These are phyloP conservation scores for Euphorbia tirucalli DNA, from an alignment of 345 rosid genomes.

Conservation along the genomic window DNA sequence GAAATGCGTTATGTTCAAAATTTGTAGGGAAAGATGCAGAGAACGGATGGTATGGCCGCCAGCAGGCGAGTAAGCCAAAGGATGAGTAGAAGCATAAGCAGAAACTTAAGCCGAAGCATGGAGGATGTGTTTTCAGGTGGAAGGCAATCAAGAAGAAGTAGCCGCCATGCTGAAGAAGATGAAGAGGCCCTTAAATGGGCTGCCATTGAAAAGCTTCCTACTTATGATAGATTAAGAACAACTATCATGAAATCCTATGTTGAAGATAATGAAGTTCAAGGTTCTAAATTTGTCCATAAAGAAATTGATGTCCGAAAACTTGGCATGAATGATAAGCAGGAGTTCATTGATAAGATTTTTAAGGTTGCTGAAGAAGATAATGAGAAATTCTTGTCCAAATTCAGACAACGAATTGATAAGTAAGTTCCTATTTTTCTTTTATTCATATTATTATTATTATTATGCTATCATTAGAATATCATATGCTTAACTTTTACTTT, in stretches of 20 bases:
- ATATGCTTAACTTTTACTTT: not conserved
- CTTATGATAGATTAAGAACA: conserved; percentile 73
- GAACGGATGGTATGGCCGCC: conserved; percentile 37
- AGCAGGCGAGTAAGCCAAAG: conserved; percentile 24
- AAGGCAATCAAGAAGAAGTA: conserved; percentile 46
- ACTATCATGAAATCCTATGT: conserved; percentile 54
- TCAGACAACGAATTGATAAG: conserved; percentile 73
- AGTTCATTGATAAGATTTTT: conserved; percentile 68
- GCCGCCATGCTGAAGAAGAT: conserved; percentile 53
- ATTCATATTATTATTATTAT: not conserved
- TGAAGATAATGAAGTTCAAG: conserved; percentile 37
- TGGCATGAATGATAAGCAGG: conserved; percentile 56
- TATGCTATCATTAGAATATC: no score
- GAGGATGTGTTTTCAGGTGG: conserved; percentile 59
- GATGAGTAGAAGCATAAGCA: conserved; percentile 58
- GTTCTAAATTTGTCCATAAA: conserved; percentile 29
- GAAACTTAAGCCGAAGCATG: conserved; percentile 48
- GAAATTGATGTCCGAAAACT: conserved; percentile 77
- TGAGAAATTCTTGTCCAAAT: conserved; percentile 65
- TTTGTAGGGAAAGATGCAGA: not conserved
- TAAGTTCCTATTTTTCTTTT: conserved; percentile 23
- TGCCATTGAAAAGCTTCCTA: conserved; percentile 85
- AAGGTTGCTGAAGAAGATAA: conserved; percentile 88
- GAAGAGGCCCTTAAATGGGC: conserved; percentile 98
- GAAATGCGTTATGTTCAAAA: not conserved